Base-by-base conservation (phyloP, 108 stramenopile species). In the Cyclotella baltica region DNA sequence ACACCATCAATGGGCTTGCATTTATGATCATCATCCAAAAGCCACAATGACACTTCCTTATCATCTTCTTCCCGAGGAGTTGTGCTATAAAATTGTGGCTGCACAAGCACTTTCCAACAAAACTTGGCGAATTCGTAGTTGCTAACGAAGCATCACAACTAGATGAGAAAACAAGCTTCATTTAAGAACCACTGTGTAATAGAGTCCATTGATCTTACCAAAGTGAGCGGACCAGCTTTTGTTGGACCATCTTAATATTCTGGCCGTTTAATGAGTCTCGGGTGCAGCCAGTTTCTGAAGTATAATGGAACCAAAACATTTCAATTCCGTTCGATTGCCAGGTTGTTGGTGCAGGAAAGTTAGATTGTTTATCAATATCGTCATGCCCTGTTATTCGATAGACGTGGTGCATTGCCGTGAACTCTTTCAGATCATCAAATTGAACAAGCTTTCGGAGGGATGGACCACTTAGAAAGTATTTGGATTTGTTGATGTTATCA, bases 81-180 rank as follows among this genome's bases (percentile, higher is more conserved):
- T 50, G 53, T 43, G 18, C 50, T 48, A 67, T 56, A 70, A 3
- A 83, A 50, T 62, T 66, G 46, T 31, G 83, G 83, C 43, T 79
- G 59, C 15, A 83, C 83, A 27, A 83, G 15, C 9, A 63, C 31
- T 53, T 70, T 83, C 83, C 79, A 81, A 35, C 80, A 81, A 34
- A 53, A 81, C 29, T 76, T 76, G 9, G 75, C 80, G 37, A 81
- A 81, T 23, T 81, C 52, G 23, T 81, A 81, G 30, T 81, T 81
- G 33, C 62, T 36, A 2, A n/a, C n/a, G n/a, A n/a, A n/a, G n/a
- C n/a, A n/a, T n/a, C n/a, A n/a, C n/a, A n/a, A n/a, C n/a, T n/a
- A n/a, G n/a, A n/a, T n/a, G n/a, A n/a, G n/a, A n/a, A n/a, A n/a
- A n/a, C n/a, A n/a, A n/a, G n/a, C n/a, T n/a, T n/a, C n/a, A n/a